Evolutionary conservation across 2,329 filamentous ascomycete species (phyloP).

Genomic region (Xylariaceae sp.): DNA sequence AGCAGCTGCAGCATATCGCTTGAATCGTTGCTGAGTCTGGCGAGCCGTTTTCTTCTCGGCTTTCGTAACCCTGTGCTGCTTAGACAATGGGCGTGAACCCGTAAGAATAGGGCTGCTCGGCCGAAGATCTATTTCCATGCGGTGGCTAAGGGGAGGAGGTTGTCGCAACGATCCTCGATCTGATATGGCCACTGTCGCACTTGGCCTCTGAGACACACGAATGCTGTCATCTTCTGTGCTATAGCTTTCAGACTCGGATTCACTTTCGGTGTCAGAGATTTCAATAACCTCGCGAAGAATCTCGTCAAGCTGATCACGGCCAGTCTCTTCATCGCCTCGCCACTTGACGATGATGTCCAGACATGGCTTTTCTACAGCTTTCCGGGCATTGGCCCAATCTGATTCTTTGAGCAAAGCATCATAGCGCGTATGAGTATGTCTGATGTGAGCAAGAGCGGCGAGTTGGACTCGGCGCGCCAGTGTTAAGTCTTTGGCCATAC

Average conservation of each 20-base stretch:
- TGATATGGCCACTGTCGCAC: conserved; percentile 2
- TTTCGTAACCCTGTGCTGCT: conserved; percentile 24
- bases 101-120: conserved; percentile 18
- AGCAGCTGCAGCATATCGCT: conserved; percentile 33
- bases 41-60: conserved; percentile 28
- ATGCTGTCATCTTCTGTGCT: conserved; percentile 19
- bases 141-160: conserved; percentile 7
- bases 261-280: conserved; percentile 55
- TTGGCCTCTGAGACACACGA: conserved; percentile 11
- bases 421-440: conserved; percentile 62
- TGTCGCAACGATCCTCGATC: conserved; percentile 11
- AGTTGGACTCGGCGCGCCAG: conserved; percentile 59
- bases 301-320: conserved; percentile 61
- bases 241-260: conserved; percentile 33
- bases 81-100: conserved; percentile 19
- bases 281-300: conserved; percentile 62
- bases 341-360: conserved; percentile 64
- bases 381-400: conserved; percentile 54
- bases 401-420: conserved; percentile 56
- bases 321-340: conserved; percentile 65
- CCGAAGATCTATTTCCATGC: conserved; percentile 6
- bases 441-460: conserved; percentile 61
- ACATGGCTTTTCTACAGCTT: conserved; percentile 55
- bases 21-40: conserved; percentile 31
- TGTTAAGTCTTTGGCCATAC: conserved; percentile 50